Evolutionary conservation across 768 basidiomycete species (phyloP), one percentile per base, ranked within the genome.

Genomic region (Suillus subaureus): DNA sequence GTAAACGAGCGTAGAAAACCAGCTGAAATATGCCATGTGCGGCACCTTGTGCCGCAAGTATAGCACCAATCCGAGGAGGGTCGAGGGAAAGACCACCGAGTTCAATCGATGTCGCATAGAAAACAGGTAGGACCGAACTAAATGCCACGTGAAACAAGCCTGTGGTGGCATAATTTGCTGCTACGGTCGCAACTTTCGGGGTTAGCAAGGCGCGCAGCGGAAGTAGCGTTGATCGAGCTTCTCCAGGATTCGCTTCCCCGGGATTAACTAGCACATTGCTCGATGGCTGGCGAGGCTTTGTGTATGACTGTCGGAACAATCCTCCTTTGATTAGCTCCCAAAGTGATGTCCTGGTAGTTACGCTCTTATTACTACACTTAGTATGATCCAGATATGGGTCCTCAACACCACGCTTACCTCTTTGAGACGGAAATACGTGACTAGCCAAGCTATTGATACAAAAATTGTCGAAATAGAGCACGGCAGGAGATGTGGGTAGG

Each of bases 401-500:
- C 21, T 31, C 33, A 55, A 11, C 18, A 33, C n/a, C 21, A n/a
- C 21, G 11, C 54, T 55, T 21, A 55, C 54, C 54, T 55, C 54
- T 35, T 55, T 33, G 6, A 55, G 54, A 35, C 33, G 0, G 3
- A 55, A n/a, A 33, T 55, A 55, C 1, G 33, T 7, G 31, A 35
- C 21, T 35, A 55, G 21, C 33, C 31, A 55, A 55, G 31, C 21
- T 13, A 33, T 4, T 13, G 12, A 13, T 12, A 21, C 21, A 13
- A 33, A 55, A 13, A n/a, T 6, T 13, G 33, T 88, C 2, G 88
- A 79, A 18, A 90, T 82, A 16, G 87, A 81, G 69, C 90, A 91
- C 0, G 90, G 85, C 21, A 92, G 79, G 72, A 91, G 89, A 75
- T 93, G 93, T 0, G 92, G 91, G 73, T 89, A 89, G 54, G 81